Percentiles rank a stretch among this genome's conserved stretches.
Evolutionary conservation across 331 rosid genomes (phyloP).

Genomic region (Quercus phellos): DNA sequence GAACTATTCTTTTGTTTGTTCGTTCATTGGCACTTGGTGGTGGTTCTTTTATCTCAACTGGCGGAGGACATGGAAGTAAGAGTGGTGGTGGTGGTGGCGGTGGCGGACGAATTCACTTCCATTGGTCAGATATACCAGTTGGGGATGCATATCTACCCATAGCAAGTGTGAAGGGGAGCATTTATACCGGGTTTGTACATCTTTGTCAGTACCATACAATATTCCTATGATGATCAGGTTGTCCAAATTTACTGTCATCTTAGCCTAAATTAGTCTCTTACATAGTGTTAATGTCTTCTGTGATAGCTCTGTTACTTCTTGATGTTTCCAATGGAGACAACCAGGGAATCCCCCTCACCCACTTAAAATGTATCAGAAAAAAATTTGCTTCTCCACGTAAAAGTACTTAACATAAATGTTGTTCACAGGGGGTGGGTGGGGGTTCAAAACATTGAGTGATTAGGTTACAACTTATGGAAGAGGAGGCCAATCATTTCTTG

Average conservation of each 20-base stretch:
- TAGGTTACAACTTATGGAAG: background rate
- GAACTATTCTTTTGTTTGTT: constrained; percentile 83
- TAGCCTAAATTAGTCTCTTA: background rate
- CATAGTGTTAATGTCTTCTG: background rate
- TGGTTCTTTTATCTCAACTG: constrained; percentile 68
- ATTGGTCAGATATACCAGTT: constrained; percentile 79
- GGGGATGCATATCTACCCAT: constrained; percentile 92
- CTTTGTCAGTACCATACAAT: background rate
- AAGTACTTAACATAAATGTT: background rate
- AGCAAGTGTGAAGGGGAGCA: constrained; percentile 74
- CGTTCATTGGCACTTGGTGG: constrained; percentile 52
- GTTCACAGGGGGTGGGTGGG: background rate
- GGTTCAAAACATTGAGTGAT: background rate
- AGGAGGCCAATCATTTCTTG: background rate
- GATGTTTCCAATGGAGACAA: too few relatives aligned
- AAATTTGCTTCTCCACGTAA: background rate
- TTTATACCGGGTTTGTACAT: constrained; percentile 61
- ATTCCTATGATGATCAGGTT: background rate
- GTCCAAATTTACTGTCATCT: background rate
- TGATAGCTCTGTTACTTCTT: background rate
- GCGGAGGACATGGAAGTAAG: constrained; percentile 75
- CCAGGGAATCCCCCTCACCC: too few relatives aligned
- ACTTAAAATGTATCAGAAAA: too few relatives aligned
- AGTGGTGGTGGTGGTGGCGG: constrained; percentile 91
- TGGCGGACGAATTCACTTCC: constrained; percentile 98